Evolutionary conservation across 2,329 filamentous ascomycete species (phyloP), one percentile per base, ranked within the genome.

Genomic region (Xylariaceae sp.): DNA sequence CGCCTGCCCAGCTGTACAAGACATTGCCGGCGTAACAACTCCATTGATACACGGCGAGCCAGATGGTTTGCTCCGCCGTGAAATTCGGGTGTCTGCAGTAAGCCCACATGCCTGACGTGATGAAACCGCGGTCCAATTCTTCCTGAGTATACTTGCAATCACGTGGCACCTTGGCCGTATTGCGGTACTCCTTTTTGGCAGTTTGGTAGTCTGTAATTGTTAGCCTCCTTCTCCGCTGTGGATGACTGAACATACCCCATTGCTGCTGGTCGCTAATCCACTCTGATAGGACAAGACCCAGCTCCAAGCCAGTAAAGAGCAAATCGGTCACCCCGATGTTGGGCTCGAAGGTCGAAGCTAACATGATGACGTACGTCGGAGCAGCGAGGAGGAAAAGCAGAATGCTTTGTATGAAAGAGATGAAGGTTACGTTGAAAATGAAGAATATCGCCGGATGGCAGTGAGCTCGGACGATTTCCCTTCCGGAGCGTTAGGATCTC

Each of bases 61-160:
- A 99, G 64, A 97, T 84, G 32, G 84, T 77, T 73, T 97, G 94
- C 73, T 99, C 94, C 4, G 89, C 89, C 4, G 88, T 84, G 67
- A 97, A 99, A 71, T 99, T 99, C 47, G 94, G 94, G 70, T 99
- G 95, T 45, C 94, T 82, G 63, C 87, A 92, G 75, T 86, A 91
- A 0, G 85, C 86, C 86, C 89, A 99, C 6, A 99, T 76, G 0
- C 94, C 94, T 3, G 79, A 83, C 6, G 89, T 87, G 60, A 88
- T 79, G 73, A 99, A 99, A 42, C 94, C 94, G 39, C 92, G 87
- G 60, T 96, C 89, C 30, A 99, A 81, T 51, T 96, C 89, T 57
- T 83, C 83, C 62, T 86, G 83, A 0, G 77, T 79, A 70, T 80
- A 91, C 27, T 74, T 77, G 8, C 73, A 91, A 32, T 73, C 79